Base-by-base conservation (phyloP, 2,329 filamentous ascomycete species). In the Hansfordia pulvinata region DNA sequence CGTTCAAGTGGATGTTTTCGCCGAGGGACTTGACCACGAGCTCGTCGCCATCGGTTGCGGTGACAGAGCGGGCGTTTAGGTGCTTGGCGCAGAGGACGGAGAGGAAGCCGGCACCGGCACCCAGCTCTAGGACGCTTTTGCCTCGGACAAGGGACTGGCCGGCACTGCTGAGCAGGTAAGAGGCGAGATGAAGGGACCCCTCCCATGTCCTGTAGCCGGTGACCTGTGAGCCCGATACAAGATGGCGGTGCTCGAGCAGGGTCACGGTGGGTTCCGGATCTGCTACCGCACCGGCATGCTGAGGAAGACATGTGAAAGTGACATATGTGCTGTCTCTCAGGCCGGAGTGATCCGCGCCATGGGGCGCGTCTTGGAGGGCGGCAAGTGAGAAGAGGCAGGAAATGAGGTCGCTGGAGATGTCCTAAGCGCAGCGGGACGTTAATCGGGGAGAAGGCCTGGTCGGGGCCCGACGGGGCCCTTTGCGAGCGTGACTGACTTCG, bases 181-280 rank as follows among this genome's bases (percentile, higher is more conserved):
- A 60, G 8, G 62, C 73, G 2, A 80, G 60, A 37, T 76, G 67
- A 4, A 80, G 52, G 6, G 74, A 69, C 4, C 70, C 75, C 49
- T 79, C 75, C 76, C 76, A 80, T 3, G 76, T 81, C 19, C 75
- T 62, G 25, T 74, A 67, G 0, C 76, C 76, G 0, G 75, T 79
- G 2, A 68, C 76, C 8, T 68, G 64, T 5, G 65, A 66, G 4
- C 67, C 62, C 9, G 59, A 62, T 25, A 72, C 56, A 12, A 71
- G 41, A 43, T 64, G 52, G 41, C 68, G 49, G 47, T 57, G 47
- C 49, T 75, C 60, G 34, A 73, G 47, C 29, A 75, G 50, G 35
- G 69, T 62, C 37, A 75, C 25, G 37, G 57, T 36, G 40, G 52
- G 27, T 46, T 49, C 35, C 36, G 44, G 23, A 34, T 38, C 12